Conservation (phyloP, 208 protist genomes). For the Trypanosoma rangeli region DNA sequence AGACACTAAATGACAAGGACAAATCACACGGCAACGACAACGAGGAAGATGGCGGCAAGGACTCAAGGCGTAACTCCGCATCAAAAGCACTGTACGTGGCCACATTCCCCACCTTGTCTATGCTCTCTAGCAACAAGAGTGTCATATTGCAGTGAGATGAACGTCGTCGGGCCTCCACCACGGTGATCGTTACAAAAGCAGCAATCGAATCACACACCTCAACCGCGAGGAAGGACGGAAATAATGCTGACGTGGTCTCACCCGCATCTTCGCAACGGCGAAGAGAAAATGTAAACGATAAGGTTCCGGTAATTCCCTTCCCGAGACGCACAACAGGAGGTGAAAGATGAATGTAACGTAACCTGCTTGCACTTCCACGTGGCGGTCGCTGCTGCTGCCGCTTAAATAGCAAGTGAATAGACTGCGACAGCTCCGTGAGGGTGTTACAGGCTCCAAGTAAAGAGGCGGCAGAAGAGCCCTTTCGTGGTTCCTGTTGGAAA, state of each 20-base stretch:
- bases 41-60: not conserved
- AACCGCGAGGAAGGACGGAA: constrained; percentile 36
- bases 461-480: not conserved
- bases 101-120: constrained; percentile 13
- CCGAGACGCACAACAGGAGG: constrained; percentile 44
- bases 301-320: constrained; percentile 16
- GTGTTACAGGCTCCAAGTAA: not conserved
- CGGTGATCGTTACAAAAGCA: constrained; percentile 20
- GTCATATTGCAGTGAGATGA: not conserved
- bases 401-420: constrained; percentile 8
- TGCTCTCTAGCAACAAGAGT: constrained; percentile 22
- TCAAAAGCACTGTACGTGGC: constrained; percentile 21
- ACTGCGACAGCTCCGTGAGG: constrained; percentile 5
- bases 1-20: constrained; percentile 17
- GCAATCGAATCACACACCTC: constrained; percentile 17
- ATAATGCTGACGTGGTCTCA: constrained; percentile 11
- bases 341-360: constrained; percentile 35
- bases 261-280: constrained; percentile 1
- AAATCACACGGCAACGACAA: not conserved
- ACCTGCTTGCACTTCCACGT: constrained; percentile 23
- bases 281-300: constrained; percentile 27
- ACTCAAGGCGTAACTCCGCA: constrained; percentile 10
- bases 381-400: constrained; percentile 30
- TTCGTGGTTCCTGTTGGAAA: not conserved
- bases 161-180: constrained; percentile 1